phyloP scores from a whole-genome alignment of 2,329 filamentous ascomycete species.

The Colletotrichum sp. region DNA sequence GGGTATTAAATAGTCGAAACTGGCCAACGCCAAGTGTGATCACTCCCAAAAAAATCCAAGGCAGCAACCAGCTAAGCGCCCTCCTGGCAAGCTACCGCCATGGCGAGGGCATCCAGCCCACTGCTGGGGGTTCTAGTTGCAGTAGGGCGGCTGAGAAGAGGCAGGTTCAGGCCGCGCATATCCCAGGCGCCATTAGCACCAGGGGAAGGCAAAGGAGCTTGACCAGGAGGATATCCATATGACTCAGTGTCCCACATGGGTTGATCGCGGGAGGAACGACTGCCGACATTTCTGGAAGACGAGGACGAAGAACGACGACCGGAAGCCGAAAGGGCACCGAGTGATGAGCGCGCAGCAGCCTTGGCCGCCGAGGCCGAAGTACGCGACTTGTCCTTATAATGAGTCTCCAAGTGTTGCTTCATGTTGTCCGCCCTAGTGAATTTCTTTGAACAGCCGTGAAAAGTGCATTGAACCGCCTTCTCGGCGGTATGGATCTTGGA shows the following conservation, averaged over 20 bases:
- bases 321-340: slow-evolving; percentile 25
- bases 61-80: slow-evolving; percentile 24
- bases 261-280: slow-evolving; percentile 32
- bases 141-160: slow-evolving; percentile 50
- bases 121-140: slow-evolving; percentile 50
- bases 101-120: slow-evolving; percentile 59
- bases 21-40: neutral
- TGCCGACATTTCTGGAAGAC: slow-evolving; percentile 35
- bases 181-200: slow-evolving; percentile 46
- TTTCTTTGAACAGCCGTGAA: slow-evolving; percentile 75
- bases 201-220: slow-evolving; percentile 40
- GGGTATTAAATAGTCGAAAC: neutral
- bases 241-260: slow-evolving; percentile 45
- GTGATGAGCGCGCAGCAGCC: slow-evolving; percentile 29
- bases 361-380: slow-evolving; percentile 34
- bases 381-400: slow-evolving; percentile 68
- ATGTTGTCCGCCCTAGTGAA: slow-evolving; percentile 87
- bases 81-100: slow-evolving; percentile 59
- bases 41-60: neutral
- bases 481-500: slow-evolving; percentile 85
- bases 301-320: slow-evolving; percentile 34
- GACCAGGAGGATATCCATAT: slow-evolving; percentile 34
- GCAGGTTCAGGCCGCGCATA: slow-evolving; percentile 48
- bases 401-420: slow-evolving; percentile 83
- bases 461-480: slow-evolving; percentile 74